These are phyloP conservation scores for Syncephalastrum contaminatum DNA, from an alignment of 371 early-diverging fungal genomes.

Conservation along the genomic window DNA sequence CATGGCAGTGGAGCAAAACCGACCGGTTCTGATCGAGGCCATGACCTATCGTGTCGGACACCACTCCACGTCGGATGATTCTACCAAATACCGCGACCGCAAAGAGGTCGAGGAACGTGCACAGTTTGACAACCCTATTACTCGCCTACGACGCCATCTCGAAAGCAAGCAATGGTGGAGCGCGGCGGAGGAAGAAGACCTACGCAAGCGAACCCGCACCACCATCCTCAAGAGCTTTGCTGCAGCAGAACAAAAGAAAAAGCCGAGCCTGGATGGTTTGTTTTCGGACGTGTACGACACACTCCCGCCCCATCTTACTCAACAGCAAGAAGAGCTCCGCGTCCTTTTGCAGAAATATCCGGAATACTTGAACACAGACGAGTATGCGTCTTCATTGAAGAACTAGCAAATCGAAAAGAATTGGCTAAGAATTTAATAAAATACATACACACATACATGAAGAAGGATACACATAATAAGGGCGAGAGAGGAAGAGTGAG, in stretches of 20 bases:
- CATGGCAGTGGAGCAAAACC: slow-evolving; percentile 75
- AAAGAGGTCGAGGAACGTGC: slow-evolving; percentile 87
- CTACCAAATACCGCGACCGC: slow-evolving; percentile 81
- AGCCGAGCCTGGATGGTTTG: slow-evolving; percentile 80
- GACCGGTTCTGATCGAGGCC: slow-evolving; percentile 95
- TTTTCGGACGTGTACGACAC: slow-evolving; percentile 95
- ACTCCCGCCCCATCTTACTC: slow-evolving; percentile 70
- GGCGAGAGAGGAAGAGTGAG: too few relatives aligned
- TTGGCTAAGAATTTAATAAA: too few relatives aligned
- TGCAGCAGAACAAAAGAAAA: slow-evolving; percentile 85
- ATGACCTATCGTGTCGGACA: slow-evolving; percentile 97
- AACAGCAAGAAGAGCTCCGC: slow-evolving; percentile 79
- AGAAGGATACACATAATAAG: too few relatives aligned
- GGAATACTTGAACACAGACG: slow-evolving; percentile 73
- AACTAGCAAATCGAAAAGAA: too few relatives aligned
- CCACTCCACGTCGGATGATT: slow-evolving; percentile 98
- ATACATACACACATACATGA: too few relatives aligned
- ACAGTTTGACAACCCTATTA: slow-evolving; percentile 83
- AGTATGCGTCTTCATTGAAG: slow-evolving; percentile 22
- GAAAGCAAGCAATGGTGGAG: slow-evolving; percentile 87
- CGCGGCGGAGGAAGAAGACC: slow-evolving; percentile 70
- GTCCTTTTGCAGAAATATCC: slow-evolving; percentile 85
- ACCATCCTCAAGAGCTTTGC: slow-evolving; percentile 79
- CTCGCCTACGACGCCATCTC: slow-evolving; percentile 89
- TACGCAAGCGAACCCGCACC: slow-evolving; percentile 61